Percentiles rank a stretch among this genome's conserved stretches.
Evolutionary conservation across 306 rosid genomes (phyloP).

Genomic region (Vicia sativa): DNA sequence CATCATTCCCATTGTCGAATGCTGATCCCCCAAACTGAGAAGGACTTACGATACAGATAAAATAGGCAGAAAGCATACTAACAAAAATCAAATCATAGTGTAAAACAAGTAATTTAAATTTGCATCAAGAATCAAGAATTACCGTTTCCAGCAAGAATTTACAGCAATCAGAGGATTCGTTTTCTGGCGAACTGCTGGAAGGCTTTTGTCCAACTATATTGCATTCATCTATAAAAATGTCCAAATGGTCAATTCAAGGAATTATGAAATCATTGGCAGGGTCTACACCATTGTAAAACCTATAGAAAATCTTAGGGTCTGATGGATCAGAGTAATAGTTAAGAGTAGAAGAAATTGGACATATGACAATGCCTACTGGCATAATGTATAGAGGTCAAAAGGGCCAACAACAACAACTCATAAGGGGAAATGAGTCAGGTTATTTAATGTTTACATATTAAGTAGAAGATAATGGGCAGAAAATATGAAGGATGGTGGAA

Average conservation of each 20-base stretch:
- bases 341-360: background rate
- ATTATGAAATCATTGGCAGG: conserved; percentile 36
- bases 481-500: background rate
- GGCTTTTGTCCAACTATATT: conserved; percentile 43
- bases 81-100: conserved; percentile 18
- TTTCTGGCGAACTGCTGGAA: conserved; percentile 43
- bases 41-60: conserved; percentile 9
- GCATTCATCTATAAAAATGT: conserved; percentile 40
- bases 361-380: background rate
- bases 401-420: background rate
- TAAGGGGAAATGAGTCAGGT: conserved; percentile 9
- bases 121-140: conserved; percentile 24
- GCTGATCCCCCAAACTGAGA: background rate
- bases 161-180: conserved; percentile 43
- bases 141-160: conserved; percentile 51
- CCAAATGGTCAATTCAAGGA: conserved; percentile 42
- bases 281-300: conserved; percentile 32
- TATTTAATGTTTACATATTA: background rate
- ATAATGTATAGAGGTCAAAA: background rate
- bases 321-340: conserved; percentile 16
- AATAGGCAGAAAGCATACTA: conserved; percentile 32
- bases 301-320: conserved; percentile 26
- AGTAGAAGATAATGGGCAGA: background rate
- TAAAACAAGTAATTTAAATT: conserved; percentile 26
- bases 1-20: conserved; percentile 6